Evolutionary conservation across 441 rosid genomes (phyloP).

Genomic region (Bocquillonia castaneifolia): DNA sequence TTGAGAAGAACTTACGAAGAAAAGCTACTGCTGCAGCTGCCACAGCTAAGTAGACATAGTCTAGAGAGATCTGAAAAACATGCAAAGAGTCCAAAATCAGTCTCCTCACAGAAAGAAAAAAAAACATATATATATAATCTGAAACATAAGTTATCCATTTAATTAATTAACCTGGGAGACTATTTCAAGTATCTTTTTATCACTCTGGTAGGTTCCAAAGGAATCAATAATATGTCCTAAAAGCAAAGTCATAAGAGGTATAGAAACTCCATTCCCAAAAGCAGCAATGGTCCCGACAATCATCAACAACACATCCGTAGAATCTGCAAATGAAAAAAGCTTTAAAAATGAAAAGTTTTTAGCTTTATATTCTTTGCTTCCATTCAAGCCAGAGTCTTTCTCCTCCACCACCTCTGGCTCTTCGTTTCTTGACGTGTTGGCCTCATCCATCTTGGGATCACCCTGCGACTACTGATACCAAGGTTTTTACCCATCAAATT

Average conservation of each 20-base stretch:
- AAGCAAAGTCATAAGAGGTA: conserved; percentile 54
- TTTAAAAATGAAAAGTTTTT: conserved; percentile 46
- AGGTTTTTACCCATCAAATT: too few relatives aligned
- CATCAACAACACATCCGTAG: conserved; percentile 65
- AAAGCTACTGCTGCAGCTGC: conserved; percentile 59
- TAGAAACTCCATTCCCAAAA: conserved; percentile 45
- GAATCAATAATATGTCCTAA: conserved; percentile 52
- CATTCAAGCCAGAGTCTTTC: conserved; percentile 18
- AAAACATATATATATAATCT: too few relatives aligned
- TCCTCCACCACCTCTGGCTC: conserved; percentile 37
- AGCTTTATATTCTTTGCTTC: conserved; percentile 36
- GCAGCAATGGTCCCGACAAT: conserved; percentile 51
- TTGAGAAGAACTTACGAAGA: conserved; percentile 49
- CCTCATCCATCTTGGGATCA: too few relatives aligned
- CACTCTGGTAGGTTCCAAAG: conserved; percentile 43
- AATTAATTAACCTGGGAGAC: conserved; percentile 46
- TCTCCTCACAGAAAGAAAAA: too few relatives aligned
- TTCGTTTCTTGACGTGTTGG: too few relatives aligned
- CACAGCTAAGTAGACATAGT: conserved; percentile 59
- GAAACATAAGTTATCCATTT: background rate
- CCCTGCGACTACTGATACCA: too few relatives aligned
- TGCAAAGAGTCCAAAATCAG: too few relatives aligned
- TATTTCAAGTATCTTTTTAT: conserved; percentile 26
- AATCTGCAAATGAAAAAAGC: conserved; percentile 71
- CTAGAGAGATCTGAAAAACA: conserved; percentile 48